Base-by-base conservation (phyloP, 768 basidiomycete genomes). In the Rubroboletus pulcherrimus region DNA sequence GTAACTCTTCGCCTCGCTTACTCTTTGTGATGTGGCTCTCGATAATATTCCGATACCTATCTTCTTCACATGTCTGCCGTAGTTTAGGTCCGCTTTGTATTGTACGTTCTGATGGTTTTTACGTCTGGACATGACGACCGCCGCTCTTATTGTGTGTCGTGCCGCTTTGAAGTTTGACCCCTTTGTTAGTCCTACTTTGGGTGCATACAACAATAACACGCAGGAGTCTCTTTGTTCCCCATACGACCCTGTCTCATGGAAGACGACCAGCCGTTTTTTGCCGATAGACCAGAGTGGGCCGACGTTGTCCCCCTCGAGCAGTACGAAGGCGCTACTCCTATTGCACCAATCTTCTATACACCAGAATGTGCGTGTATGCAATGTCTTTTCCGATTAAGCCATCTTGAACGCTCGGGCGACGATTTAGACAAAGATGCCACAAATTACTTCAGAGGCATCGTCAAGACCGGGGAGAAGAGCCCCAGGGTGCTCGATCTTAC, bases 281-380 rank as follows among this genome's bases (percentile, higher is more conserved):
- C 84, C 31, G 78, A 88, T 40, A 78, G 82, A 48, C 77, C 81
- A 34, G 85, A 86, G 52, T 98, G 93, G 93, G 72, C 73, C 15
- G 96, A 97, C 67, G 78, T 98, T 31, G 73, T 72, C 5, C 93
- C 95, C 0, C 64, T 95, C 14, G 76, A 82, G 21, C 96, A 98
- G 63, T 87, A 90, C 54, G 94, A 97, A 62, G 81, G 78, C 19
- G 70, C 81, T 33, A 81, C 82, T 56, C 89, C 93, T 2, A 77
- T 98, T 40, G 95, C 93, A 0, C 91, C 93, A 2, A 98, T 99
- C 70, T 85, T 95, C 67, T 99, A 99, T 66, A 83, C 84, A 4
- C 77, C 78, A 38, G 87, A 93, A 77, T 99, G 96, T 95, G 53
- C 66, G 91, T 78, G 41, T 37, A 44, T 58, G 31, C 47, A 37